Base-by-base conservation (phyloP, 257 asterid species). In the Penstemon davidsonii region DNA sequence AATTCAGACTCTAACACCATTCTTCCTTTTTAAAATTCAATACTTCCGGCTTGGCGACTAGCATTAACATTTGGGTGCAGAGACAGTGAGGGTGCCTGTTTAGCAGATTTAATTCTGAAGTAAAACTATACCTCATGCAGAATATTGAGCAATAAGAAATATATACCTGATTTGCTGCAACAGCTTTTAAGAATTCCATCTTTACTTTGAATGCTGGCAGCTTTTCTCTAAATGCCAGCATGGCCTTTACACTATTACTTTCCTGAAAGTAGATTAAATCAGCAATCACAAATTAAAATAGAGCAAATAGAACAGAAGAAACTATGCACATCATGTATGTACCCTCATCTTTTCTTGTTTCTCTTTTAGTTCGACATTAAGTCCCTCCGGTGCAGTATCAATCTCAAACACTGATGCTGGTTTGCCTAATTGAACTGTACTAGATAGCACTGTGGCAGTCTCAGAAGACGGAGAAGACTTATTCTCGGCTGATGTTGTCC, bases 301-400 rank as follows among this genome's bases (percentile, higher is more conserved):
- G 62, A 72, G 47, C 58, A 58, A 68, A 72, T 8, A 41, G 60
- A 54, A 67, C 60, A 8, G 38, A 63, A 46, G 62, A 66, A 74
- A 69, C 13, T 64, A 12, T 69, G 53, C 68, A 62, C 37, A 59
- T 47, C 62, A 66, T 52, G 43, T 46, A 62, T 56, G 57, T 85
- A 91, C 99, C 97, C 87, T 87, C 84, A 60, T 76, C 76, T 83
- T 87, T 64, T 90, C 99, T 80, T 93, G 99, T 72, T 80, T 87
- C 66, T 76, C 80, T 76, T 88, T 91, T 67, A 94, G 83, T 78
- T 85, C 86, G 59, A 74, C 58, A 77, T 72, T 88, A 71, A 83
- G 84, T 70, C 67, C 75, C 81, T 88, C 82, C 37, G 74, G 70
- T 65, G 70, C 80, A 38, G 73, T 67, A 79, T 76, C 84, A 64